Evolutionary conservation across 179 eudicot species (phyloP).

Genomic region (Amaranthus tricolor): DNA sequence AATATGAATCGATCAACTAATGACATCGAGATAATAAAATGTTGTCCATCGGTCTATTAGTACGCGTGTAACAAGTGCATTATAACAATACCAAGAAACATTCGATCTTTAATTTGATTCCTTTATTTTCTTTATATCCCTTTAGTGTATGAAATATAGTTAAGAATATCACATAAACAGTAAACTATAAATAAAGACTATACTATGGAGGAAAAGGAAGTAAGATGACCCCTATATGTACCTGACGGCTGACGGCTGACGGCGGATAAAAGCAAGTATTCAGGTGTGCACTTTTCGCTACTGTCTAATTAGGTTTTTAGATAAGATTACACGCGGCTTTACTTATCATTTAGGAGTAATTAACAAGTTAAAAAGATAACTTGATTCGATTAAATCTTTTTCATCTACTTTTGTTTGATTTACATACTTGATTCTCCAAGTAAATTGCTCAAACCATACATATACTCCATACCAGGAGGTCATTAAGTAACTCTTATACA

Average conservation of each 20-base stretch:
- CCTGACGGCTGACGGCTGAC: conserved; percentile 4
- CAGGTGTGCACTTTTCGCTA: conserved; percentile 8
- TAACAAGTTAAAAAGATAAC: not conserved
- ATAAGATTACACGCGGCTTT: conserved; percentile 2
- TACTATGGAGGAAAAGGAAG: not conserved
- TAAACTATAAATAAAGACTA: not conserved
- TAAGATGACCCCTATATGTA: not conserved
- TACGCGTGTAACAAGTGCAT: not conserved
- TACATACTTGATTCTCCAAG: conserved; percentile 17
- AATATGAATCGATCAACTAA: no score
- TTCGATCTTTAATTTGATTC: conserved; percentile 14
- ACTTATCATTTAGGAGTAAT: not conserved
- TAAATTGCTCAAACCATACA: conserved; percentile 16
- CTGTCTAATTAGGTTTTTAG: not conserved
- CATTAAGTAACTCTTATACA: no score
- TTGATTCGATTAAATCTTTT: conserved; percentile 16
- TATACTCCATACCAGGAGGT: no score
- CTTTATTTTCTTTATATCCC: not conserved
- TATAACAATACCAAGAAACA: conserved; percentile 7
- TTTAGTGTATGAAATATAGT: not conserved
- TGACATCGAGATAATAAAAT: no score
- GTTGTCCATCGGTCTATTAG: no score
- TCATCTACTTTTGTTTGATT: conserved; percentile 14
- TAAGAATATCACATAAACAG: conserved; percentile 9
- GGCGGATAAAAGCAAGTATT: not conserved